Evolutionary conservation across 768 basidiomycete genomes (phyloP), one percentile per base, ranked within the genome.

Genomic region (Termitomyces sp.): DNA sequence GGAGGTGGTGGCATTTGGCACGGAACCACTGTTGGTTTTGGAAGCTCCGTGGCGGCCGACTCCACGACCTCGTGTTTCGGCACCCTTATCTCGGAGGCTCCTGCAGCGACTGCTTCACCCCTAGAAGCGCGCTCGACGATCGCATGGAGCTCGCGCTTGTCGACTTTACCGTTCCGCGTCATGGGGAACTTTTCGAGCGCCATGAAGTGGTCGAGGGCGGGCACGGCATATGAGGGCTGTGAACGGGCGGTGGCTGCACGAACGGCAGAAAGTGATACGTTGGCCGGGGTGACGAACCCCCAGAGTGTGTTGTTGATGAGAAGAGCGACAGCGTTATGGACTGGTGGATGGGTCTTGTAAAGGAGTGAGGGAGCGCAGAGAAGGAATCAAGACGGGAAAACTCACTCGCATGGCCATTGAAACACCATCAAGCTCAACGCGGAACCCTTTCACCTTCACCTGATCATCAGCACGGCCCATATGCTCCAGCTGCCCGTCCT

Each of bases 361-460:
- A 22, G 14, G 18, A 16, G 20, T 37, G 22, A 39, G 18, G 18
- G 55, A 55, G n/a, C 7, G 3, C 4, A 45, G 8, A 22, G 33
- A 37, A 33, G 6, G 4, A 16, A 20, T 1, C 2, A 26, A n/a
- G 3, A 26, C 2, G 14, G 14, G 14, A 5, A 33, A 22, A 56
- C 61, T 10, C 42, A 83, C 83, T 74, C 83, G 77, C 81, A 86
- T 82, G 5, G 83, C 83, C 22, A 78, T 78, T 2, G 82, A 75
- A 6, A 86, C 83, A 4, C 85, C 85, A 58, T 84, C 85, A 9
- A 86, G 73, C 65, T 86, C 85, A 13, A 86, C 82, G 30, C 85
- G 79, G 72, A 86, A 86, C 4, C 84, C 85, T 76, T 84, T 84
- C 65, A 86, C 74, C 67, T 86, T 86, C 48, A 86, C 83, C 66